phyloP scores from a whole-genome alignment of 768 basidiomycete genomes.

The Fomitopsis serialis region DNA sequence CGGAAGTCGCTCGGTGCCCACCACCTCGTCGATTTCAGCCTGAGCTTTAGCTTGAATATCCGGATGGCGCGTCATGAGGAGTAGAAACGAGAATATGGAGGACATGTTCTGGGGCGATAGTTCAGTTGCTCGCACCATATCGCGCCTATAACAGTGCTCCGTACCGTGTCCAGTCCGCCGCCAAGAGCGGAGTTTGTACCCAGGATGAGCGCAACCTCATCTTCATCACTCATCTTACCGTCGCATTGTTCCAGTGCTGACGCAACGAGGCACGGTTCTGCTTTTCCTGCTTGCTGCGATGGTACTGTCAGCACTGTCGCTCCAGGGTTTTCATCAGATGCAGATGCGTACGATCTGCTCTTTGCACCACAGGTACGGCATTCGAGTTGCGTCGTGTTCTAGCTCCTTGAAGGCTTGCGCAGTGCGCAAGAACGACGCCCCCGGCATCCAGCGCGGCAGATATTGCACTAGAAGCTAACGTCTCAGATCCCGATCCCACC shows the following conservation, averaged over 20 bases:
- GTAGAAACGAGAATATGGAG: not conserved
- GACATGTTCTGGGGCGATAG: constrained; percentile 1
- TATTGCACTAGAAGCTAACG: no score
- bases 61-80: constrained; percentile 1
- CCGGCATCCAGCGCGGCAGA: constrained; percentile 1
- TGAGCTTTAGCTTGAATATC: constrained; percentile 41
- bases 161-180: constrained; percentile 3
- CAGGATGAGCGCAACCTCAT: not conserved
- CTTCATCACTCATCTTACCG: not conserved
- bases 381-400: not conserved
- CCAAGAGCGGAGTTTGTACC: not conserved
- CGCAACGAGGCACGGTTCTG: not conserved
- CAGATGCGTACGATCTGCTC: not conserved
- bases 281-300: no score
- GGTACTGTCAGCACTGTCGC: no score
- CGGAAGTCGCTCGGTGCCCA: constrained; percentile 49
- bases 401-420: not conserved
- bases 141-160: no score
- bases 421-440: not conserved
- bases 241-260: not conserved
- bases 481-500: not conserved
- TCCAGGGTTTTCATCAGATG: no score
- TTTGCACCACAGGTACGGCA: constrained; percentile 26
- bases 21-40: constrained; percentile 51
- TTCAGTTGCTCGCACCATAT: no score